phyloP scores from a whole-genome alignment of 768 basidiomycete species.

The Lactarius vividus region DNA sequence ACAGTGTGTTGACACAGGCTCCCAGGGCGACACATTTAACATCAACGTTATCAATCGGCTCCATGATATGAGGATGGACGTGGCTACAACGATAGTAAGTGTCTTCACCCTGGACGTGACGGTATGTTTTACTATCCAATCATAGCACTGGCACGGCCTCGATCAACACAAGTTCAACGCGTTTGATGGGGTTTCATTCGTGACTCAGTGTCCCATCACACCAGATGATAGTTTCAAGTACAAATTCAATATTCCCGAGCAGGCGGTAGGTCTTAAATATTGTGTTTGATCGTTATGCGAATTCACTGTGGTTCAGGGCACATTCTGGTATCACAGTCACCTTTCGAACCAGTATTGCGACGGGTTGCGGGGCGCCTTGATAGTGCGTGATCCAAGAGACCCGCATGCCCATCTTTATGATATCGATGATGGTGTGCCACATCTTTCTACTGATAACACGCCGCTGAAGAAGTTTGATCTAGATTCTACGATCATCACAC shows the following conservation, averaged over 20 bases:
- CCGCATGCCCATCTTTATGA: conserved; percentile 33
- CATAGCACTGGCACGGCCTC: conserved; percentile 46
- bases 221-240: conserved; percentile 41
- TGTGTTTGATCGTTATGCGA: neutral
- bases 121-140: neutral
- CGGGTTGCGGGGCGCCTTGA: conserved; percentile 48
- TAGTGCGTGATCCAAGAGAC: conserved; percentile 33
- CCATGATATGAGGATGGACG: neutral
- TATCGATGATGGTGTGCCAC: conserved; percentile 35
- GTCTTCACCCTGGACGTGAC: neutral
- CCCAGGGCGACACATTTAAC: neutral
- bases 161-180: conserved; percentile 42
- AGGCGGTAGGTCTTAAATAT: conserved; percentile 29
- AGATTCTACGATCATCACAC: conserved; percentile 42
- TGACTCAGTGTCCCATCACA: conserved; percentile 40
- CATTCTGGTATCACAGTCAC: conserved; percentile 53
- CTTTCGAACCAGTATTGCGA: conserved; percentile 53
- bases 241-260: conserved; percentile 33
- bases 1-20: neutral
- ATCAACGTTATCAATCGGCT: neutral
- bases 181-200: conserved; percentile 48
- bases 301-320: conserved; percentile 27
- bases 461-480: neutral
- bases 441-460: neutral
- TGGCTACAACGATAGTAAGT: conserved; percentile 1